A percentile compares a stretch with the other conserved stretches of the same genome.
Evolutionary conservation across 192 early-diverging fungal species (phyloP).

Genomic region (Gaertneriomyces sp.): DNA sequence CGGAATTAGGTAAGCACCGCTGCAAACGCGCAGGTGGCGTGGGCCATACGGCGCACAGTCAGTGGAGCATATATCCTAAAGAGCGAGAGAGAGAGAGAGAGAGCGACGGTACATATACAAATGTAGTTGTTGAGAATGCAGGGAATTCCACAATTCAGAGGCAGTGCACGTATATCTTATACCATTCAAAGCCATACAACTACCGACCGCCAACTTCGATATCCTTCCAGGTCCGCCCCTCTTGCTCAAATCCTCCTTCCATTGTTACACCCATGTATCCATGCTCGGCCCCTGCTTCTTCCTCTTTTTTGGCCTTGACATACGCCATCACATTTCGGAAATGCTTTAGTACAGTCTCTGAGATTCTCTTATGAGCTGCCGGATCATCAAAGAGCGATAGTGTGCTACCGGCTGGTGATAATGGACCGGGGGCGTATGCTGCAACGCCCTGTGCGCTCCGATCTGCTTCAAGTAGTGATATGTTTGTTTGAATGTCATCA

Average conservation of each 20-base stretch:
- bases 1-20: too few species aligned
- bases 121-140: too few species aligned
- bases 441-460: background rate
- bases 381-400: conserved; percentile 28
- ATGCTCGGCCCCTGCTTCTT: conserved; percentile 23
- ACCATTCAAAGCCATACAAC: background rate
- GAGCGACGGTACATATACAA: too few species aligned
- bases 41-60: too few species aligned
- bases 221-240: conserved; percentile 13
- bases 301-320: conserved; percentile 28
- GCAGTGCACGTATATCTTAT: too few species aligned
- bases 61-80: too few species aligned
- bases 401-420: conserved; percentile 22
- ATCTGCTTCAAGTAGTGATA: conserved; percentile 20
- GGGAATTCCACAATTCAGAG: too few species aligned
- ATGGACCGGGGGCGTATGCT: conserved; percentile 3
- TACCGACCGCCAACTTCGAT: conserved; percentile 17
- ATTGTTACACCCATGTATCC: conserved; percentile 3
- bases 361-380: conserved; percentile 13
- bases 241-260: conserved; percentile 7
- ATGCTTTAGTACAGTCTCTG: conserved; percentile 27
- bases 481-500: conserved; percentile 86
- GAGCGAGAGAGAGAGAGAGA: too few species aligned
- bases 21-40: too few species aligned
- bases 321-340: conserved; percentile 40